These are phyloP conservation scores for Coemansia sp. DNA, from an alignment of 192 early-diverging fungal genomes.

Conservation along the genomic window DNA sequence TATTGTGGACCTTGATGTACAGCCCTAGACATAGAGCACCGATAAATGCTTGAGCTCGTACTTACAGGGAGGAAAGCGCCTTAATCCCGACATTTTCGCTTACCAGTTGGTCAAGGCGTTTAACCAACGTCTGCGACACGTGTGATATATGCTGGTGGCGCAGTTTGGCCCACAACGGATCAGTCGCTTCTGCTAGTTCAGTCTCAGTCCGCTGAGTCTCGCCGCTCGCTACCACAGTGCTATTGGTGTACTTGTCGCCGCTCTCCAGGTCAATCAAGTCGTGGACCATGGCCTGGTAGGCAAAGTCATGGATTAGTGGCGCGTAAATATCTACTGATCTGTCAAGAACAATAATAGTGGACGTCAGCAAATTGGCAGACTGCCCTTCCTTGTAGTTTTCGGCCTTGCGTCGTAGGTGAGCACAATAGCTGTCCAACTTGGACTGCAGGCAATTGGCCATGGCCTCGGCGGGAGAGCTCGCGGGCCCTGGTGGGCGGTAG, in stretches of 20 bases:
- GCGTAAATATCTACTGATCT: conserved; percentile 85
- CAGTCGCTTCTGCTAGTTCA: conserved; percentile 39
- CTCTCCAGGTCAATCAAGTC: conserved; percentile 68
- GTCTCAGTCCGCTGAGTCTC: conserved; percentile 21
- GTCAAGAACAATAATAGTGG: conserved; percentile 85
- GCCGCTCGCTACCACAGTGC: conserved; percentile 1
- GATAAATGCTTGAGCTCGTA: not conserved
- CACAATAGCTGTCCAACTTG: conserved; percentile 68
- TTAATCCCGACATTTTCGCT: conserved; percentile 30
- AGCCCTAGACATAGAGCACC: not conserved
- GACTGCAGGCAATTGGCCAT: conserved; percentile 58
- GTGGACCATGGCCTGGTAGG: conserved; percentile 95
- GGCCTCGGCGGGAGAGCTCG: conserved; percentile 7
- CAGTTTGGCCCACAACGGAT: conserved; percentile 48
- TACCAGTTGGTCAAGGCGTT: conserved; percentile 31
- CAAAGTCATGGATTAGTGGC: conserved; percentile 93
- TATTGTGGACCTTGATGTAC: not conserved
- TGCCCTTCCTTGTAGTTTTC: conserved; percentile 60
- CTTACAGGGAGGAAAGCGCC: conserved; percentile 27
- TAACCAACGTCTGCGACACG: conserved; percentile 30
- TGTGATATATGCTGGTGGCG: conserved; percentile 54
- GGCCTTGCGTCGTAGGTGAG: conserved; percentile 59
- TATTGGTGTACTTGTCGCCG: conserved; percentile 34
- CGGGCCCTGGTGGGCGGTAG: conserved; percentile 22
- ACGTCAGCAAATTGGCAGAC: conserved; percentile 44